Evolutionary conservation across 345 rosid genomes (phyloP).

Genomic region (Arabis hirsuta): DNA sequence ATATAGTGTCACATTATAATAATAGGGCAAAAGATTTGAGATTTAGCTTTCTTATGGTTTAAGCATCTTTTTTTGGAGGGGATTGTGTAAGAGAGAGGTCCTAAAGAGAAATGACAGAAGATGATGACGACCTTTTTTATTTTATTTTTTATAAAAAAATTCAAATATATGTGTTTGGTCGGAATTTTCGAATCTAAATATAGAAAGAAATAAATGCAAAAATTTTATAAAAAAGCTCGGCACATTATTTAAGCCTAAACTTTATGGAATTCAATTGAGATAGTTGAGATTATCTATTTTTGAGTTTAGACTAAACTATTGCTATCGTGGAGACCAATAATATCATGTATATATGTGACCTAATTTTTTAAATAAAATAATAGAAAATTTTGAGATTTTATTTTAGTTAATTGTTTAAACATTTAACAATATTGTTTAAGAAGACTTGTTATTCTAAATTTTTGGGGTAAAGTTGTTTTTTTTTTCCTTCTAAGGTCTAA

Average conservation of each 20-base stretch:
- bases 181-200: too few species aligned
- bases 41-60: conserved; percentile 33
- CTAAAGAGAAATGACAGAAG: conserved; percentile 52
- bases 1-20: conserved; percentile 43
- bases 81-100: conserved; percentile 39
- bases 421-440: not conserved
- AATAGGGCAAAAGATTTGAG: conserved; percentile 31
- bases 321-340: conserved; percentile 33
- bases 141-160: not conserved
- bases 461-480: not conserved
- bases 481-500: not conserved
- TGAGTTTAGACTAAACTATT: not conserved
- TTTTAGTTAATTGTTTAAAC: not conserved
- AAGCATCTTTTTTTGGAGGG: conserved; percentile 13
- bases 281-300: conserved; percentile 20
- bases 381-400: not conserved
- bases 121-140: conserved; percentile 40
- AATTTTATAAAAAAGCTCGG: not conserved
- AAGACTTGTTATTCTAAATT: not conserved
- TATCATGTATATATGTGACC: conserved; percentile 25
- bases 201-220: not conserved
- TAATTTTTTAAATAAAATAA: conserved; percentile 20
- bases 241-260: conserved; percentile 1
- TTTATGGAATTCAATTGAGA: conserved; percentile 19
- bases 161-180: too few species aligned